Percentiles rank a stretch among this genome's conserved stretches.
phyloP scores from a whole-genome alignment of 2,329 filamentous ascomycete genomes.

The Pestalotiopsis sp. region DNA sequence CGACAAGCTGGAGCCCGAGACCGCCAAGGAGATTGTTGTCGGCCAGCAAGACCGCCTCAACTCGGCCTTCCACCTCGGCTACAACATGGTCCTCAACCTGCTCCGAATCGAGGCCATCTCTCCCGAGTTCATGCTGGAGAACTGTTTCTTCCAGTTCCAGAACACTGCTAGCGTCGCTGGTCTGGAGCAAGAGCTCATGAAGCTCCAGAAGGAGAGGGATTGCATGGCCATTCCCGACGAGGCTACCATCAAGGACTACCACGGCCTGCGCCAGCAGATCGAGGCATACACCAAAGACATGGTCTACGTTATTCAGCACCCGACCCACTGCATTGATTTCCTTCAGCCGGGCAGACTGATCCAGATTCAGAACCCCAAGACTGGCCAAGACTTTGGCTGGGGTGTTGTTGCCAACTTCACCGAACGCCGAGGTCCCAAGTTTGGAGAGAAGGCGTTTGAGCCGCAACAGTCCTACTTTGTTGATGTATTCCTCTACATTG shows the following conservation, averaged over 20 bases:
- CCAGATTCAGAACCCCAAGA: conserved; percentile 73
- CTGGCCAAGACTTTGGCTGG: conserved; percentile 87
- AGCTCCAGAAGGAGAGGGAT: conserved; percentile 75
- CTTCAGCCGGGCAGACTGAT: conserved; percentile 87
- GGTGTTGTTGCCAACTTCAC: conserved; percentile 81
- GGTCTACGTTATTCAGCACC: conserved; percentile 88
- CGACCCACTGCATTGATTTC: conserved; percentile 82
- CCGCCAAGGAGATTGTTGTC: conserved; percentile 93
- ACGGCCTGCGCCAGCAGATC: conserved; percentile 83
- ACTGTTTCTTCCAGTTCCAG: conserved; percentile 98
- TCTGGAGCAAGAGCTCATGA: conserved; percentile 80
- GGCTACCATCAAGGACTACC: conserved; percentile 89
- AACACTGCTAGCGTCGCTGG: conserved; percentile 85
- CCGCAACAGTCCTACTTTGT: conserved; percentile 81
- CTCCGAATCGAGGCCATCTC: conserved; percentile 99
- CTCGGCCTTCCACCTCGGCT: conserved; percentile 95
- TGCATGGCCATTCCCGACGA: conserved; percentile 83
- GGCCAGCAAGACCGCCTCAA: conserved; percentile 97
- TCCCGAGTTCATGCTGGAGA: conserved; percentile 97
- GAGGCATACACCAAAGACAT: conserved; percentile 86
- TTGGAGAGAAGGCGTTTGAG: conserved; percentile 66
- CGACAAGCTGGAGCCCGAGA: conserved; percentile 90
- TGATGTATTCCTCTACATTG: conserved; percentile 74
- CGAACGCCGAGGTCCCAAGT: conserved; percentile 66
- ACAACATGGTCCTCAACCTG: conserved; percentile 98